phyloP scores from a whole-genome alignment of 192 early-diverging fungal species.

The Spizellomyces sp. region DNA sequence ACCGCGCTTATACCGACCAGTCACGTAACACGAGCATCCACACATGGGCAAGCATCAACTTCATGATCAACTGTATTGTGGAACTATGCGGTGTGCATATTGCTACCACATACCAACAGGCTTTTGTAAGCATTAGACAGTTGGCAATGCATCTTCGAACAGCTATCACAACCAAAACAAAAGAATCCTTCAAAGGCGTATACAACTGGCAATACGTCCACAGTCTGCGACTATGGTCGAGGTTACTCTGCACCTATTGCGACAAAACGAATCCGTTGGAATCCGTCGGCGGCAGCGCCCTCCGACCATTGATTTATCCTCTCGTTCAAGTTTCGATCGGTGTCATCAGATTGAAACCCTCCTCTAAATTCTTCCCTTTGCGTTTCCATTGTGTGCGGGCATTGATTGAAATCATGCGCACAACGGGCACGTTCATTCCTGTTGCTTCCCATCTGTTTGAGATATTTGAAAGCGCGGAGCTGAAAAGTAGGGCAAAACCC shows the following conservation, averaged over 20 bases:
- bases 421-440: conserved; percentile 82
- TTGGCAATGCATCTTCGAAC: conserved; percentile 89
- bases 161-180: conserved; percentile 81
- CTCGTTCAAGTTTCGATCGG: conserved; percentile 58
- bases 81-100: conserved; percentile 83
- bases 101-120: conserved; percentile 86
- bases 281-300: conserved; percentile 37
- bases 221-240: conserved; percentile 87
- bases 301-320: conserved; percentile 80
- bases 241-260: conserved; percentile 78
- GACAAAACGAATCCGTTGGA: conserved; percentile 49
- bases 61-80: conserved; percentile 92
- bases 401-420: conserved; percentile 70
- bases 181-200: conserved; percentile 83
- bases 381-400: conserved; percentile 82
- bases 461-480: conserved; percentile 61
- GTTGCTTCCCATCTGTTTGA: conserved; percentile 84
- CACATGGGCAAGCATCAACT: conserved; percentile 80
- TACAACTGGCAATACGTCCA: conserved; percentile 99
- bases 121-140: conserved; percentile 91
- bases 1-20: conserved; percentile 77
- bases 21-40: conserved; percentile 77
- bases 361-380: conserved; percentile 88
- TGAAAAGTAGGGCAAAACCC: conserved; percentile 70
- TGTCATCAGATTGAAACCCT: conserved; percentile 72